Conservation (phyloP, 2,329 filamentous ascomycete species). For the Aspergillus viridinutans region DNA sequence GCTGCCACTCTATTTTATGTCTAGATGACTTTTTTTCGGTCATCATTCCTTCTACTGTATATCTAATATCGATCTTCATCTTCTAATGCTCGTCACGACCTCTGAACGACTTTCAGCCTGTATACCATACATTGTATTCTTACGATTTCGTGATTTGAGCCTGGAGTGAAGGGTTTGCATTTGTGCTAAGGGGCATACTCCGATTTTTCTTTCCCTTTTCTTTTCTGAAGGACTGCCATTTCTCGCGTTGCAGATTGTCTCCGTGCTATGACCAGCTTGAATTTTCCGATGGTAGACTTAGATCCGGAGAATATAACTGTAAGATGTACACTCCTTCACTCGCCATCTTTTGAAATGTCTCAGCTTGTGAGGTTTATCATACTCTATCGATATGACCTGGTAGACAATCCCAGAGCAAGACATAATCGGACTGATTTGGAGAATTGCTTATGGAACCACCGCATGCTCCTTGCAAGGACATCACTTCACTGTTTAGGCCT, state of each 20-base stretch:
- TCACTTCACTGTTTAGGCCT: no score
- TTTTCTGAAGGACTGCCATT: background rate
- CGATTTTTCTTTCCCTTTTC: background rate
- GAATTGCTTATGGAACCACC: no score
- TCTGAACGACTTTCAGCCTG: background rate
- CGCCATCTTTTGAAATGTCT: no score
- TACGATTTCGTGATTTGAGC: background rate
- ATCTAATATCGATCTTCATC: conserved; percentile 2
- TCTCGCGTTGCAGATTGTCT: background rate
- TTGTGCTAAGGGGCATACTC: background rate
- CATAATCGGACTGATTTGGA: no score
- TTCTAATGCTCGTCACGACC: background rate
- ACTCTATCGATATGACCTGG: no score
- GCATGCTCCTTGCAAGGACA: no score
- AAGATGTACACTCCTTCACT: background rate
- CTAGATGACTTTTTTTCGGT: background rate
- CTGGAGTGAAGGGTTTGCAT: background rate
- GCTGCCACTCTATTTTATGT: conserved; percentile 1
- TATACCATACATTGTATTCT: background rate
- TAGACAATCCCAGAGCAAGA: no score
- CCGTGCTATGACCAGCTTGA: background rate
- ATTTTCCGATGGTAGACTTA: background rate
- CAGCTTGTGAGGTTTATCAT: no score
- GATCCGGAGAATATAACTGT: background rate
- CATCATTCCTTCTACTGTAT: background rate